Evolutionary conservation across 345 rosid genomes (phyloP).

Genomic region (Syzygium aqueum): DNA sequence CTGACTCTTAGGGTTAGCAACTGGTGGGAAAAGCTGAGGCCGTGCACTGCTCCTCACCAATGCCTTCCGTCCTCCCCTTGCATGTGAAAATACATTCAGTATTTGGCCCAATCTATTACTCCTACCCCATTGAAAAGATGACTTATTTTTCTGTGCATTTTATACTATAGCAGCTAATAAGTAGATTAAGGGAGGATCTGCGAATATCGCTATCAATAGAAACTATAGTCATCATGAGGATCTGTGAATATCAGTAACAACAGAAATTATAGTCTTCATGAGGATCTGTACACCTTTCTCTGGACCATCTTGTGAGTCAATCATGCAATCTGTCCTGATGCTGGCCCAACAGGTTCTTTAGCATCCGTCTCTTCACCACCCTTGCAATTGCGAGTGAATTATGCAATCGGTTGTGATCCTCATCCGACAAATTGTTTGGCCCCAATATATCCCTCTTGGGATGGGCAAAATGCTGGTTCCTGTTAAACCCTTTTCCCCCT

Average conservation of each 20-base stretch:
- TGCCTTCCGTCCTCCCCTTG: background rate
- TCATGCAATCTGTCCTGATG: background rate
- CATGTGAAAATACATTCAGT: background rate
- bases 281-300: background rate
- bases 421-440: background rate
- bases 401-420: background rate
- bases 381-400: background rate
- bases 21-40: background rate
- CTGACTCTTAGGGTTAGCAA: background rate
- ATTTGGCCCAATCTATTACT: background rate
- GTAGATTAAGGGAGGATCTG: background rate
- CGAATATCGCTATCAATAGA: background rate
- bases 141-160: background rate
- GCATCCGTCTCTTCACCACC: background rate
- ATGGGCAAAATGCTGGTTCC: background rate
- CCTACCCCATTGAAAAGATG: background rate
- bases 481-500: background rate
- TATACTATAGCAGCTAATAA: background rate
- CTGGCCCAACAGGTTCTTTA: background rate
- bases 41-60: background rate
- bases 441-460: background rate
- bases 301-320: background rate
- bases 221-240: background rate
- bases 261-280: too few relatives aligned
- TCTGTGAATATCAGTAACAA: background rate